phyloP scores from a whole-genome alignment of 1,284 basidiomycete genomes.

The Naganishia sp. region DNA sequence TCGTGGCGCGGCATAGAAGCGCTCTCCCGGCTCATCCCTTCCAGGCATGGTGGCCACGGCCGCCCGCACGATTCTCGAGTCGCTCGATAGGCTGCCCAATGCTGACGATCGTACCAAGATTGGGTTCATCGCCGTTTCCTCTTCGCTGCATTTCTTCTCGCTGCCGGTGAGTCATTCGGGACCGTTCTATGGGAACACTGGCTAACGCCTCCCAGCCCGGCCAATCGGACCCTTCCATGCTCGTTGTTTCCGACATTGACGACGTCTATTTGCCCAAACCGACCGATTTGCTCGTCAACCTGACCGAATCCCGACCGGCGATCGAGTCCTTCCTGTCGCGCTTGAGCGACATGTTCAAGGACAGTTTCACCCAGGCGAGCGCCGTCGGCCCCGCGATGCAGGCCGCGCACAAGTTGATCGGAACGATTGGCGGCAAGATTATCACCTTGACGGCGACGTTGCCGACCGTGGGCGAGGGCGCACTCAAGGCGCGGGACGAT shows the following conservation, averaged over 20 bases:
- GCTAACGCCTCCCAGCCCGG: conserved; percentile 62
- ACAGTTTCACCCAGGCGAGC: conserved; percentile 85
- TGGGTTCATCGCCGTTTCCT: conserved; percentile 89
- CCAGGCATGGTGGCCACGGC: conserved; percentile 97
- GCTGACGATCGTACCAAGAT: conserved; percentile 90
- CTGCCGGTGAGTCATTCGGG: conserved; percentile 55
- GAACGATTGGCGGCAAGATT: conserved; percentile 93
- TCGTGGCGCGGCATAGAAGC: conserved; percentile 7
- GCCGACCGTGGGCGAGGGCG: conserved; percentile 84
- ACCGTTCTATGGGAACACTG: not conserved
- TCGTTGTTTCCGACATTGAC: conserved; percentile 94
- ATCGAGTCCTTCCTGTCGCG: conserved; percentile 79
- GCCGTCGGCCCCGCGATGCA: conserved; percentile 95
- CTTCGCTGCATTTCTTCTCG: conserved; percentile 95
- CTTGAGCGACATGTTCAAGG: conserved; percentile 95
- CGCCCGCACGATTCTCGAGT: conserved; percentile 91
- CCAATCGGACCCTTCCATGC: conserved; percentile 82
- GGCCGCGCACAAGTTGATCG: conserved; percentile 93
- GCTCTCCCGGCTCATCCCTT: not conserved
- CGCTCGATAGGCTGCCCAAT: conserved; percentile 92
- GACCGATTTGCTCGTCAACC: conserved; percentile 89
- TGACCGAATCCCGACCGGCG: conserved; percentile 78
- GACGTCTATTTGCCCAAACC: conserved; percentile 98
- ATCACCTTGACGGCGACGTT: conserved; percentile 83
- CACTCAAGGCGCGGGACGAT: conserved; percentile 94